phyloP scores from a whole-genome alignment of 371 early-diverging fungal species.

The Mucor plumbeus region DNA sequence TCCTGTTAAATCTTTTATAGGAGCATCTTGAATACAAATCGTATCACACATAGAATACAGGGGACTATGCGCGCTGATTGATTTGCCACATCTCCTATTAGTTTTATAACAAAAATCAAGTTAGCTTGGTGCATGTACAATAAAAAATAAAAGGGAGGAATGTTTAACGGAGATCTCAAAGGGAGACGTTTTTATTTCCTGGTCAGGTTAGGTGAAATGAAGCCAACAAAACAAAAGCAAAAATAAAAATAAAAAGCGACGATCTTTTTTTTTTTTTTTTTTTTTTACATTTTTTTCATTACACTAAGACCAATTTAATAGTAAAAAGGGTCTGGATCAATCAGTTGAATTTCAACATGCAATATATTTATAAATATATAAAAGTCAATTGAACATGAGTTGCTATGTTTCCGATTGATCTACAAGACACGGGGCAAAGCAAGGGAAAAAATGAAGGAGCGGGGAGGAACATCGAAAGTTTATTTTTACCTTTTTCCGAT shows the following conservation, averaged over 20 bases:
- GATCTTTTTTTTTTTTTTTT: neutral
- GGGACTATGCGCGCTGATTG: neutral
- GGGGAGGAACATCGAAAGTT: neutral
- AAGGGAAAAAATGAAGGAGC: neutral
- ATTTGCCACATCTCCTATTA: constrained; percentile 1
- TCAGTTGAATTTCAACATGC: neutral
- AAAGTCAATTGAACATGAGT: neutral
- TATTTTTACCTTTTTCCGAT: too few species aligned
- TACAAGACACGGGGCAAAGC: neutral
- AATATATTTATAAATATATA: neutral
- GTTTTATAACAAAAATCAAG: neutral
- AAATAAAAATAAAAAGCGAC: neutral
- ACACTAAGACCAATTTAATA: too few species aligned
- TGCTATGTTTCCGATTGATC: constrained; percentile 4
- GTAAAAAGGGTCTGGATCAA: too few species aligned
- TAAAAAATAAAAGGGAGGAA: neutral
- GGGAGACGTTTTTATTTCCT: neutral
- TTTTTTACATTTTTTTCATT: too few species aligned
- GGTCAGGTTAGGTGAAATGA: neutral
- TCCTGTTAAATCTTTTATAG: neutral
- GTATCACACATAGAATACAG: neutral
- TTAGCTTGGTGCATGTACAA: neutral
- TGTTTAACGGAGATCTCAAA: too few species aligned
- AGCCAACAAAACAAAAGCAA: too few species aligned
- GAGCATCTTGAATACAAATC: neutral